Base-by-base conservation (phyloP, 371 early-diverging fungal genomes). In the Dinochytrium kinnereticum region DNA sequence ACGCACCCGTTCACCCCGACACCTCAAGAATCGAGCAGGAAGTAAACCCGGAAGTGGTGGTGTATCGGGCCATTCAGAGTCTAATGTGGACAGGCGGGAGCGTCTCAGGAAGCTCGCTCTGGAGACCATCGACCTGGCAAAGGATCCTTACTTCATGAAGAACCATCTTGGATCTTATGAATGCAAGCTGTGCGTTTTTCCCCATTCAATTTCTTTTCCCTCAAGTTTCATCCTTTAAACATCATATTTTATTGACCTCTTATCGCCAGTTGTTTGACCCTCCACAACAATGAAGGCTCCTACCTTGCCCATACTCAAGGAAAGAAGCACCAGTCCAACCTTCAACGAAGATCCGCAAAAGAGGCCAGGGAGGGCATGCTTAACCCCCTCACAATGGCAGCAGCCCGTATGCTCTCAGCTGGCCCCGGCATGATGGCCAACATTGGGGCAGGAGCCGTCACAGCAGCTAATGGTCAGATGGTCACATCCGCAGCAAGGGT, bases 231-330 rank as follows among this genome's bases (percentile, higher is more conserved):
- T n/a, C n/a, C n/a, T n/a, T n/a, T n/a, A n/a, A n/a, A n/a, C n/a
- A n/a, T n/a, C n/a, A n/a, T n/a, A n/a, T n/a, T n/a, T n/a, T n/a
- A n/a, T n/a, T n/a, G n/a, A 44, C 19, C 44, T 44, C 19, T 44
- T 44, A 44, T 44, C 44, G 19, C 44, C 53, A 70, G 51, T n/a
- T 82, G 85, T 82, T 84, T 96, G 40, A 97, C 97, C 17, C 86
- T 97, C 5, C 98, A 97, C 82, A 94, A 90, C 68, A 97, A 96
- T 79, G 99, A 98, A 81, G 99, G 98, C 0, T 93, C 93, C 5
- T 98, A 98, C 82, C 84, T 98, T 37, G 95, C 96, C 1, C 99
- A 98, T 75, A 98, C 99, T 2, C 99, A 98, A 82, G 99, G 98
- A 61, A 98, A 98, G 78, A 98, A 98, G 86, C 99, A 98, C 89